A percentile compares a stretch with the other conserved stretches of the same genome.
Conservation (phyloP, 163 green algal genomes). For the Trebouxia gelatinosa region DNA sequence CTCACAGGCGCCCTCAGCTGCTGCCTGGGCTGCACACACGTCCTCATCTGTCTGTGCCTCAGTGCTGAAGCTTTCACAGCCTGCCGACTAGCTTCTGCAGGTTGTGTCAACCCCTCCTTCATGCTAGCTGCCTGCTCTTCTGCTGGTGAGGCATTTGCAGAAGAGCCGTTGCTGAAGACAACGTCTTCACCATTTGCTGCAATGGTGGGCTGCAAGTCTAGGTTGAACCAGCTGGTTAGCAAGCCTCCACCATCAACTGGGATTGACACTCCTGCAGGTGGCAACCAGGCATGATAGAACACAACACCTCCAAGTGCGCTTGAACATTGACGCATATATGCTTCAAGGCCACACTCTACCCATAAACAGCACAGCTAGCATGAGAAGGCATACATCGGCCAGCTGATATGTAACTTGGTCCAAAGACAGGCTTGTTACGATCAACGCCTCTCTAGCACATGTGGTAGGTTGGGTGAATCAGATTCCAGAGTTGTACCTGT, state of each 20-base stretch:
- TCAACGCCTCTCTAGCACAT: neutral
- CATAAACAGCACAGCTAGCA: neutral
- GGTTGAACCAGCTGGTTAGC: slow-evolving; percentile 31
- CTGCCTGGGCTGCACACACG: no score
- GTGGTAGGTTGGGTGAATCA: neutral
- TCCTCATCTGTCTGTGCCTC: no score
- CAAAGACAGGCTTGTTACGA: neutral
- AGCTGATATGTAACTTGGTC: neutral
- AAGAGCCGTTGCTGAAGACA: no score
- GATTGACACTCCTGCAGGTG: slow-evolving; percentile 7
- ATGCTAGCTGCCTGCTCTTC: no score
- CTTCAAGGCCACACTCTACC: neutral
- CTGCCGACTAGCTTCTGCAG: no score
- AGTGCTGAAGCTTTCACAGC: no score
- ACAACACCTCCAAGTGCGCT: neutral
- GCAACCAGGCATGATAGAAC: neutral
- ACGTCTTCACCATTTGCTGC: slow-evolving; percentile 8
- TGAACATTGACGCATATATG: neutral
- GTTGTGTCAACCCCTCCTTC: no score
- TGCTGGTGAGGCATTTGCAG: no score
- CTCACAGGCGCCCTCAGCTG: no score
- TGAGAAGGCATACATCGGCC: neutral
- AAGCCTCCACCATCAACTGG: slow-evolving; percentile 22
- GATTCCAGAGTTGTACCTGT: slow-evolving; percentile 1
- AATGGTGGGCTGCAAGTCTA: slow-evolving; percentile 14